Evolutionary conservation across 805 yeast genomes (phyloP).

Genomic region (Cyberlindnera maritima): DNA sequence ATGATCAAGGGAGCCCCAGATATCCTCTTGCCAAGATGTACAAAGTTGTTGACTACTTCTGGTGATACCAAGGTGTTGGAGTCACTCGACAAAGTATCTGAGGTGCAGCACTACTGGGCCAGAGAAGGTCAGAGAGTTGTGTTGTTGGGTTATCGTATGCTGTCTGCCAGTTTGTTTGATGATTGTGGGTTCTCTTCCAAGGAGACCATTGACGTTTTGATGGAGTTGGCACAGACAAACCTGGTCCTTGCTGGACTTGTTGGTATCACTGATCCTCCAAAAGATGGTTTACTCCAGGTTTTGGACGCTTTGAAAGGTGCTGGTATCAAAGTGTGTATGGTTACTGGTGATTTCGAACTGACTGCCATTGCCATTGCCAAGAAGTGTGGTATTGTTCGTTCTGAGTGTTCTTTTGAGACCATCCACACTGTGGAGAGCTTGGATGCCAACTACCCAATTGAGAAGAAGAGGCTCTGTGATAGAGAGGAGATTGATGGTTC

Average conservation of each 20-base stretch:
- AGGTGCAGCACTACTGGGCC: slow-evolving; percentile 36
- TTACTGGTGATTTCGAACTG: slow-evolving; percentile 52
- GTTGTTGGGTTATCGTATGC: slow-evolving; percentile 33
- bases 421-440: slow-evolving; percentile 24
- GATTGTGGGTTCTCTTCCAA: slow-evolving; percentile 11
- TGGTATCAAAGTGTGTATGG: slow-evolving; percentile 41
- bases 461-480: slow-evolving; percentile 11
- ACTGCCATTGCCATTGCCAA: slow-evolving; percentile 51
- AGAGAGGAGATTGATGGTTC: slow-evolving; percentile 25
- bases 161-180: slow-evolving; percentile 15
- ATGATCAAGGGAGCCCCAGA: slow-evolving; percentile 48
- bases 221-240: slow-evolving; percentile 13
- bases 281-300: slow-evolving; percentile 34
- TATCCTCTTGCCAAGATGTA: slow-evolving; percentile 35
- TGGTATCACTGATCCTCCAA: slow-evolving; percentile 45
- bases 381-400: slow-evolving; percentile 36
- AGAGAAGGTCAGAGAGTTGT: slow-evolving; percentile 39
- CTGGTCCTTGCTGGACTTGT: slow-evolving; percentile 37
- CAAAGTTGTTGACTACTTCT: slow-evolving; percentile 15
- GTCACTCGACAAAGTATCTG: slow-evolving; percentile 18
- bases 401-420: slow-evolving; percentile 10
- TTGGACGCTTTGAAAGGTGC: slow-evolving; percentile 35
- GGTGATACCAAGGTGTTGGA: slow-evolving; percentile 14
- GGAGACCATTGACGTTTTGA: slow-evolving; percentile 14
- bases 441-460: slow-evolving; percentile 12